Evolutionary conservation across 2,329 filamentous ascomycete genomes (phyloP).

Genomic region (Blastomyces percursus): DNA sequence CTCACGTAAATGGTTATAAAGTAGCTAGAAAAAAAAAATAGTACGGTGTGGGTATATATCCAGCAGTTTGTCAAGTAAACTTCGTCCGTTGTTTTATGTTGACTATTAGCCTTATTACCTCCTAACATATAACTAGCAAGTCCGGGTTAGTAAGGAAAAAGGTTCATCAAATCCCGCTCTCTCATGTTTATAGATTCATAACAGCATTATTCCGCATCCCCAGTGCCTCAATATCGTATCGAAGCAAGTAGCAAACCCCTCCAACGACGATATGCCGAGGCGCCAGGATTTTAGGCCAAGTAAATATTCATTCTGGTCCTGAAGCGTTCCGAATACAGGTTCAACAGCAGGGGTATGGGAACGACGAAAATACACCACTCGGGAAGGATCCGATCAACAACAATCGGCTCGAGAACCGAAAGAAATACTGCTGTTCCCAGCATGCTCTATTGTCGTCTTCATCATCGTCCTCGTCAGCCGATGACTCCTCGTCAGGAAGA

Average conservation of each 20-base stretch:
- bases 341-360: background rate
- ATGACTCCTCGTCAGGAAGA: slow-evolving; percentile 43
- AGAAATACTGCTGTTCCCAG: slow-evolving; percentile 35
- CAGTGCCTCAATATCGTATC: background rate
- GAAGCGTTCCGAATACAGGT: background rate
- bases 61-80: background rate
- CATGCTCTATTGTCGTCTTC: slow-evolving; percentile 51
- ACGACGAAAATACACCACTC: background rate
- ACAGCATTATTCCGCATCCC: background rate
- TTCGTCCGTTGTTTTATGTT: background rate
- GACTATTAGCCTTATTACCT: background rate
- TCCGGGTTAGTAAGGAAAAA: background rate
- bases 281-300: background rate
- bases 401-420: background rate
- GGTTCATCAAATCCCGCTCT: background rate
- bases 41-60: background rate
- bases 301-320: background rate
- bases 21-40: too few relatives aligned
- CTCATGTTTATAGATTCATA: background rate
- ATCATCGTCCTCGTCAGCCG: slow-evolving; percentile 51
- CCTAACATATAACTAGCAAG: background rate
- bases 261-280: background rate
- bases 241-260: background rate
- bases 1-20: background rate
- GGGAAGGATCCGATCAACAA: background rate